A percentile compares a stretch with the other conserved stretches of the same genome.
Conservation (phyloP, 2,329 filamentous ascomycete species). For the Aureobasidium namibiae region DNA sequence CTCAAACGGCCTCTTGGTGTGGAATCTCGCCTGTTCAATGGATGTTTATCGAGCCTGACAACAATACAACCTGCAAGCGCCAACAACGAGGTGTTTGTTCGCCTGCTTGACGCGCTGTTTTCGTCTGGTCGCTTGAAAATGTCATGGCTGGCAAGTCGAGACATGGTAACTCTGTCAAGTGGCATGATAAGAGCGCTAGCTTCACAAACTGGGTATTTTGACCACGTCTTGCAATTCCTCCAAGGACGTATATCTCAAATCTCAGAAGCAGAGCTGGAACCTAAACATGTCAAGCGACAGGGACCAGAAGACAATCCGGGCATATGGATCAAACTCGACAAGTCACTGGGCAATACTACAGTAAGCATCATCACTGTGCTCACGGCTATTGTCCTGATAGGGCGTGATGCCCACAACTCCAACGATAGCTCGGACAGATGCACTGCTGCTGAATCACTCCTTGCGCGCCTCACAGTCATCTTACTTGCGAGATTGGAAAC, state of each 20-base stretch:
- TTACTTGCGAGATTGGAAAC: neutral
- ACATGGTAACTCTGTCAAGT: slow-evolving; percentile 29
- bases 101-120: slow-evolving; percentile 23
- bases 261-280: neutral
- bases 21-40: slow-evolving; percentile 2
- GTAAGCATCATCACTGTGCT: slow-evolving; percentile 15
- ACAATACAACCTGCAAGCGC: neutral
- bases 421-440: neutral
- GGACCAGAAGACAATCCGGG: neutral
- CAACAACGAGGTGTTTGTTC: neutral
- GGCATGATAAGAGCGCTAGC: slow-evolving; percentile 24
- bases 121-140: slow-evolving; percentile 27
- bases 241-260: neutral
- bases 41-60: neutral
- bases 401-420: neutral
- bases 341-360: slow-evolving; percentile 10
- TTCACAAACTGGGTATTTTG: neutral
- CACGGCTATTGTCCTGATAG: slow-evolving; percentile 12
- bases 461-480: neutral
- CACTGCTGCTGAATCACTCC: slow-evolving; percentile 2
- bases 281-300: neutral
- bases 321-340: neutral
- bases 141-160: slow-evolving; percentile 31
- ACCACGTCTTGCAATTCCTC: neutral
- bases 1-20: slow-evolving; percentile 4